Evolutionary conservation across 2,329 filamentous ascomycete genomes (phyloP).

Genomic region (Sporothrix dimorphospora): DNA sequence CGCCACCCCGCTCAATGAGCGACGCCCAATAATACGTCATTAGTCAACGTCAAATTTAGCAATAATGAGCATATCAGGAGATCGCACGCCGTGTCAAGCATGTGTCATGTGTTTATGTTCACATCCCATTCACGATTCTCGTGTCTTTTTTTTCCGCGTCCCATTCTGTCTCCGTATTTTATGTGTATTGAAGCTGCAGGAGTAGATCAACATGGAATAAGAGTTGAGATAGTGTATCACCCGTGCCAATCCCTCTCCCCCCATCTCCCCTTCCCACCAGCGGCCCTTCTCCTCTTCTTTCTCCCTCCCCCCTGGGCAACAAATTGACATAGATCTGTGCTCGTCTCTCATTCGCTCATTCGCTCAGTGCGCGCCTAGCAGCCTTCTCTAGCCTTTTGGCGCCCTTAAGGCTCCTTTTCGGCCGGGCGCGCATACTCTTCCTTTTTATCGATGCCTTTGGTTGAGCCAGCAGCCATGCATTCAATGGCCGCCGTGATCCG

Average conservation of each 20-base stretch:
- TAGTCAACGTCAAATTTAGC: background rate
- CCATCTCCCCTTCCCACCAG: too few species aligned
- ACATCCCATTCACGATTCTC: too few species aligned
- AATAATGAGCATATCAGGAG: background rate
- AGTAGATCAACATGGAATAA: background rate
- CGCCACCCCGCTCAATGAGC: background rate
- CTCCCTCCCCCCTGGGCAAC: too few species aligned
- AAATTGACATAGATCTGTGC: too few species aligned
- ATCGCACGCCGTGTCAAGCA: background rate
- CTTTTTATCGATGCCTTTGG: slow-evolving; percentile 45
- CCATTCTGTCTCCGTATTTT: too few species aligned
- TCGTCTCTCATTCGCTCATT: background rate
- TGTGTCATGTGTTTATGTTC: too few species aligned
- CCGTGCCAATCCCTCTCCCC: too few species aligned
- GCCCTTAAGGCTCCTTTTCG: slow-evolving; percentile 35
- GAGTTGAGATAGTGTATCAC: background rate
- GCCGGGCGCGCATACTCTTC: slow-evolving; percentile 31
- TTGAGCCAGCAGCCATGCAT: slow-evolving; percentile 68
- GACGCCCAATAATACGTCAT: background rate
- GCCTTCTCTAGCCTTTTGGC: slow-evolving; percentile 35
- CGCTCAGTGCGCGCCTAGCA: background rate
- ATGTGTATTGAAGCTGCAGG: too few species aligned
- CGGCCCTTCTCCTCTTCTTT: too few species aligned
- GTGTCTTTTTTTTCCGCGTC: too few species aligned
- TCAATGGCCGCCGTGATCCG: slow-evolving; percentile 67